Base-by-base conservation (phyloP, 495 filamentous ascomycete species). In the Choiromyces venosus region DNA sequence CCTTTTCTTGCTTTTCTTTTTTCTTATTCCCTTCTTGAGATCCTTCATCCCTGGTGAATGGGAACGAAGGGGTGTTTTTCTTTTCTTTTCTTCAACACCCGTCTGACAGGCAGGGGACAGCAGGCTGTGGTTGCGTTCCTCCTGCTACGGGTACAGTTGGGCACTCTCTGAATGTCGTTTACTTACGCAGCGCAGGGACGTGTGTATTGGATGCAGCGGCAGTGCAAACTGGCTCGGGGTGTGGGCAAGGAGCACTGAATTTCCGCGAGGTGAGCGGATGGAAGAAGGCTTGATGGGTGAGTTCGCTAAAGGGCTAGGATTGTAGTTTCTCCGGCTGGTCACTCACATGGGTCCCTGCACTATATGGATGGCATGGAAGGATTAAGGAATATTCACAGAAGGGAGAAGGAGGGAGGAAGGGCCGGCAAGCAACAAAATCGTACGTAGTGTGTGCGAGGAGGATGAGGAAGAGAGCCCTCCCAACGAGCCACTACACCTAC, bases 291-390 rank as follows among this genome's bases (percentile, higher is more conserved):
- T 21, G 21, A 21, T 61, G 29, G 25, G n/a, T 29, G n/a, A 16
- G n/a, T 61, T 29, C n/a, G 52, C 52, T 61, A 61, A 61, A 61
- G 52, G 16, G n/a, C 52, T 29, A 61, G n/a, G 52, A 61, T 61
- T 9, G 21, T 4, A 29, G 52, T 61, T 61, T 61, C 52, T 29
- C 52, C 52, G 52, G n/a, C 16, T 29, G 52, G 52, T 25, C 9
- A 61, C 29, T 56, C 29, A 29, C 52, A 61, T 29, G n/a, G 52
- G 10, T 29, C 29, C n/a, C 52, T 12, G 44, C 44, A 52, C n/a
- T n/a, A n/a, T n/a, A n/a, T n/a, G n/a, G n/a, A n/a, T 52, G 21
- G 9, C 9, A 29, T 61, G n/a, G 52, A 61, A 61, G n/a, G n/a
- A 10, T 9, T 0, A 29, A 16, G 9, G 52, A 61, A 61, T 29